Evolutionary conservation across 805 yeast species (phyloP).

Genomic region (Starmerella stigmatis): DNA sequence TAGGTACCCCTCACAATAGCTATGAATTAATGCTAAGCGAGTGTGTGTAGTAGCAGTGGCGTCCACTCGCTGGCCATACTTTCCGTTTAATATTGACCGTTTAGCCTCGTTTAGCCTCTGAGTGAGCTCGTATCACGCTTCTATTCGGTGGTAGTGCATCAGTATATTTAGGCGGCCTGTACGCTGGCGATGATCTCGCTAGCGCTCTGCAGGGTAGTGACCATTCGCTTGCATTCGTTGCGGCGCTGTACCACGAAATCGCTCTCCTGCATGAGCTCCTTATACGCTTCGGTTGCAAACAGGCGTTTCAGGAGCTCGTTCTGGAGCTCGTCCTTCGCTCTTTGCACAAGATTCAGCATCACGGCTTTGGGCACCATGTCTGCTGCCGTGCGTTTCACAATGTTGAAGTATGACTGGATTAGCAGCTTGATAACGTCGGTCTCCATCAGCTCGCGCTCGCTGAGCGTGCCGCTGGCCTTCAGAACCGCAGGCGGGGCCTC

Average conservation of each 20-base stretch:
- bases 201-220: constrained; percentile 79
- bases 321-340: constrained; percentile 80
- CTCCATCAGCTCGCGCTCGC: constrained; percentile 92
- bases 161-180: constrained; percentile 4
- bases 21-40: too few species aligned
- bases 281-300: constrained; percentile 60
- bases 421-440: constrained; percentile 92
- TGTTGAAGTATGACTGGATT: constrained; percentile 79
- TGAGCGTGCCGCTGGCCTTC: constrained; percentile 83
- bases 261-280: constrained; percentile 76
- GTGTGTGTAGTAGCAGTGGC: too few species aligned
- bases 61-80: too few species aligned
- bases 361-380: constrained; percentile 93
- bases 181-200: constrained; percentile 59
- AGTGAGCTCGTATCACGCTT: too few species aligned
- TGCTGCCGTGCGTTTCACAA: constrained; percentile 86
- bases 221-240: constrained; percentile 91
- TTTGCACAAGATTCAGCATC: constrained; percentile 80
- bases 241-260: constrained; percentile 88
- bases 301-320: constrained; percentile 78
- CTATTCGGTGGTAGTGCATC: too few species aligned
- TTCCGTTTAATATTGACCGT: too few species aligned
- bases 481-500: constrained; percentile 95
- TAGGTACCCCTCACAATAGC: too few species aligned
- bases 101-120: too few species aligned